phyloP scores from a whole-genome alignment of 2,329 filamentous ascomycete species.

The Coniochaeta pulveracea region DNA sequence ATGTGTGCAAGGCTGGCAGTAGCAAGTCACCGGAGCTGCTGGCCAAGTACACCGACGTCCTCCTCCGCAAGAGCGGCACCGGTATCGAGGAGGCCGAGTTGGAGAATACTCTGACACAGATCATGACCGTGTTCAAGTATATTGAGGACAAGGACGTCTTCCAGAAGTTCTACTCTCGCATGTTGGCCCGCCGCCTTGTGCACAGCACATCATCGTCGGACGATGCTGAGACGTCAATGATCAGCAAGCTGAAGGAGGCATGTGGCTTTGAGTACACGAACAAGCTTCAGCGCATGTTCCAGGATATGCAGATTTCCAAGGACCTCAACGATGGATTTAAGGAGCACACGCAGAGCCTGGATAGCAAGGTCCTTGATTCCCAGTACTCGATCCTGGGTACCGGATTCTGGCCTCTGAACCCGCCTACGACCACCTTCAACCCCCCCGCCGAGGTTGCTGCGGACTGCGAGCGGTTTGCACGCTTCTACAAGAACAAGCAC shows the following conservation, averaged over 20 bases:
- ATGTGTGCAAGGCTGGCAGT: conserved; percentile 85
- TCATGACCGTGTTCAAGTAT: conserved; percentile 99
- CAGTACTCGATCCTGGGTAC: conserved; percentile 90
- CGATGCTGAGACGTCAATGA: conserved; percentile 98
- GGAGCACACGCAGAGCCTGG: conserved; percentile 55
- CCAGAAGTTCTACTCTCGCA: conserved; percentile 97
- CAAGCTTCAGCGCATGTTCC: conserved; percentile 99
- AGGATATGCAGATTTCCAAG: conserved; percentile 98
- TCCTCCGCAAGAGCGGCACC: conserved; percentile 86
- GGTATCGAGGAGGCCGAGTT: conserved; percentile 90
- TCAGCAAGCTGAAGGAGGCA: conserved; percentile 95
- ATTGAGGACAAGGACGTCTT: conserved; percentile 99
- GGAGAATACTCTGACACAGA: conserved; percentile 77
- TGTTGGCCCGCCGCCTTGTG: conserved; percentile 88
- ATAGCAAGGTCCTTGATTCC: conserved; percentile 70
- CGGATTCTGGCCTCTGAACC: conserved; percentile 89
- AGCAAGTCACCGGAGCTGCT: conserved; percentile 91
- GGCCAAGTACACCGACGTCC: conserved; percentile 87
- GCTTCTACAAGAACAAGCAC: conserved; percentile 94
- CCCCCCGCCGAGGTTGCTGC: conserved; percentile 75
- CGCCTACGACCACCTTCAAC: conserved; percentile 79
- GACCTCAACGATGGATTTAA: conserved; percentile 87
- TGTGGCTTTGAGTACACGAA: conserved; percentile 99
- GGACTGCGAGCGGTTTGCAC: conserved; percentile 80
- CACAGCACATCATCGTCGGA: conserved; percentile 93